These are phyloP conservation scores for Dactylorhiza incarnata DNA, from an alignment of 106 monocot species.

Conservation along the genomic window DNA sequence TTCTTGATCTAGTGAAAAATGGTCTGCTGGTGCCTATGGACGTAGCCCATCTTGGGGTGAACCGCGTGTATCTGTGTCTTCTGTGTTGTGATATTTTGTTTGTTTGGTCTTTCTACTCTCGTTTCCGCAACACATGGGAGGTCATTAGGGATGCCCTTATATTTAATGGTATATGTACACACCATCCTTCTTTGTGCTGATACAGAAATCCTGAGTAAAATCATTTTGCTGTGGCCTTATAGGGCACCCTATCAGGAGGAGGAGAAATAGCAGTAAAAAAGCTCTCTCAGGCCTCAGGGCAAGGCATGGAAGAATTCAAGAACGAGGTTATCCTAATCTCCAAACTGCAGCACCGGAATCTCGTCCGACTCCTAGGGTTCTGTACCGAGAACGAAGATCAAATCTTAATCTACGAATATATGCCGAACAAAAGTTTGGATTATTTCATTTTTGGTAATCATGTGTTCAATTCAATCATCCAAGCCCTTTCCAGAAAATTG, in stretches of 20 bases:
- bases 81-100: no score
- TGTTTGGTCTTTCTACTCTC: no score
- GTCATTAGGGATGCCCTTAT: no score
- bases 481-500: background rate
- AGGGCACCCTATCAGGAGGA: background rate
- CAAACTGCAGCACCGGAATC: conserved; percentile 14
- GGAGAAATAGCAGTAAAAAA: conserved; percentile 13
- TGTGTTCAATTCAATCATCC: no score
- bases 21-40: no score
- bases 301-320: conserved; percentile 15
- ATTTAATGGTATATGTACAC: no score
- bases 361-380: conserved; percentile 9
- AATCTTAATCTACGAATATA: conserved; percentile 9
- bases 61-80: no score
- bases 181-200: no score
- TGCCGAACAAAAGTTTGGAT: conserved; percentile 2
- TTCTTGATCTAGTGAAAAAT: no score
- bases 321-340: background rate
- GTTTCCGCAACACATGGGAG: no score
- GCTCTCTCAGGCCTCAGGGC: conserved; percentile 6
- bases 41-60: no score
- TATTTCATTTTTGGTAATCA: conserved; percentile 8
- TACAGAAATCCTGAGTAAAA: no score
- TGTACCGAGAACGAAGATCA: conserved; percentile 12
- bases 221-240: background rate